Conservation (phyloP, 148 eudicot genomes). For the Vaccinium darrowii region DNA sequence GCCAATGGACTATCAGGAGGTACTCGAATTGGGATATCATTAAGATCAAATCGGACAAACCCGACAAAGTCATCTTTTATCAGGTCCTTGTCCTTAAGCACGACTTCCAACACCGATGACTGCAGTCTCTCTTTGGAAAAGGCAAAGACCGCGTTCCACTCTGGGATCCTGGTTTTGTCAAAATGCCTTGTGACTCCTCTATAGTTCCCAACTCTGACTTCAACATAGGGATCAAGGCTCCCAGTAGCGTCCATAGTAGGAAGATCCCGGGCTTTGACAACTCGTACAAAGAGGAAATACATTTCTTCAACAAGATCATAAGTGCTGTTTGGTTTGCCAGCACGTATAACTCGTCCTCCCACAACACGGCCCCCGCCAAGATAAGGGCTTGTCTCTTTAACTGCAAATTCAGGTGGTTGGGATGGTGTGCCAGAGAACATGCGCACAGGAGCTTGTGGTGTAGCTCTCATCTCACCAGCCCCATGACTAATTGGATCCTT, state of each 20-base stretch:
- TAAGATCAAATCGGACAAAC: conserved; percentile 48
- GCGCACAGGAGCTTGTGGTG: conserved; percentile 38
- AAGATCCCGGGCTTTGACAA: conserved; percentile 78
- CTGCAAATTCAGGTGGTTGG: conserved; percentile 50
- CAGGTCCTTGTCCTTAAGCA: conserved; percentile 71
- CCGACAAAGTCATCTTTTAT: conserved; percentile 85
- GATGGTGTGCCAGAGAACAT: conserved; percentile 34
- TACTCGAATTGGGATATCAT: conserved; percentile 65
- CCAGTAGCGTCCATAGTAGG: conserved; percentile 74
- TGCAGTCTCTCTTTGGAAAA: conserved; percentile 72
- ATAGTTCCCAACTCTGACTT: conserved; percentile 80
- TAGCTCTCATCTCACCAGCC: conserved; percentile 35
- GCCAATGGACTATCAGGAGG: conserved; percentile 95
- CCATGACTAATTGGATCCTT: conserved; percentile 22
- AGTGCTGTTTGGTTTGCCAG: conserved; percentile 45
- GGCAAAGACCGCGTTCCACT: conserved; percentile 85
- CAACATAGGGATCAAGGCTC: conserved; percentile 85
- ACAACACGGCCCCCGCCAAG: conserved; percentile 77
- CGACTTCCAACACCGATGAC: conserved; percentile 55
- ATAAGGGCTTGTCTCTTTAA: conserved; percentile 79
- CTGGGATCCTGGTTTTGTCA: conserved; percentile 57
- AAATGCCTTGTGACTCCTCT: conserved; percentile 70
- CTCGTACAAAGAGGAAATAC: conserved; percentile 77
- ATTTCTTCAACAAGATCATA: conserved; percentile 85
- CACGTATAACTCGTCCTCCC: conserved; percentile 64